Conservation (phyloP, 306 rosid species). For the Gastrolobium villosum region DNA sequence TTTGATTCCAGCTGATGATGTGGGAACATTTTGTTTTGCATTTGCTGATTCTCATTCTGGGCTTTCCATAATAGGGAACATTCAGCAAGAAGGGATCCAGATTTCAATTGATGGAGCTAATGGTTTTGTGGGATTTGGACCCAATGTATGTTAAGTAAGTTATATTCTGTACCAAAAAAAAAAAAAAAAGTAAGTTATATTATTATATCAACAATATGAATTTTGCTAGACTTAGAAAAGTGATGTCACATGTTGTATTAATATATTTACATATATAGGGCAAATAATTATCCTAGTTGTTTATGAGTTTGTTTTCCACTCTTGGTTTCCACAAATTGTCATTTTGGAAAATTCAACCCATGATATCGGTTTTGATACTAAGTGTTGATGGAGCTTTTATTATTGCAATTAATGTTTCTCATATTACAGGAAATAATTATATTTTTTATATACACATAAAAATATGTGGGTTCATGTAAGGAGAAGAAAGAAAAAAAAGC, state of each 20-base stretch:
- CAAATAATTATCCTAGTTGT: not conserved
- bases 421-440: no score
- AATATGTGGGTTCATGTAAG: no score
- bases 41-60: conserved; percentile 68
- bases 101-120: conserved; percentile 81
- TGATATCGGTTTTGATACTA: no score
- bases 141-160: conserved; percentile 68
- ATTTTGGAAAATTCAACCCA: no score
- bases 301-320: not conserved
- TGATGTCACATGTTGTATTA: not conserved
- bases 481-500: no score
- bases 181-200: no score
- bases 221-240: conserved; percentile 31
- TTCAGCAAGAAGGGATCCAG: conserved; percentile 93
- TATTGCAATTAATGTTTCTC: no score
- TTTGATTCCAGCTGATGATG: conserved; percentile 74
- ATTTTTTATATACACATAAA: no score
- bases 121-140: conserved; percentile 94
- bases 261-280: not conserved
- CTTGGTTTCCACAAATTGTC: no score
- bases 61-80: conserved; percentile 81
- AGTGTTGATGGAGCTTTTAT: no score
- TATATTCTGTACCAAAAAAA: no score
- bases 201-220: not conserved
- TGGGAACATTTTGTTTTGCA: conserved; percentile 86